These are phyloP conservation scores for Lyophyllum atratum DNA, from an alignment of 768 basidiomycete species.

Conservation along the genomic window DNA sequence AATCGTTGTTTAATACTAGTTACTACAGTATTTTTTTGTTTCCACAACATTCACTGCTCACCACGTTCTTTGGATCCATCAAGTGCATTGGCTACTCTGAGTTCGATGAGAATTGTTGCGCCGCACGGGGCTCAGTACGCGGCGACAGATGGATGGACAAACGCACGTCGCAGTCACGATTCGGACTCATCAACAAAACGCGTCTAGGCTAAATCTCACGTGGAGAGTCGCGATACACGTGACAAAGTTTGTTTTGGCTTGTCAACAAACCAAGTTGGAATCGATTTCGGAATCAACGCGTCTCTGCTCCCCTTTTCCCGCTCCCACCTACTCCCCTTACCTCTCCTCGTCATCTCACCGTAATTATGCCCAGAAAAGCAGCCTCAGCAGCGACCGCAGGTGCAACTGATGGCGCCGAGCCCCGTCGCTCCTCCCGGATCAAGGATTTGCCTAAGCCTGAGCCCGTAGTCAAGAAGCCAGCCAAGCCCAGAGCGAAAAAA, in stretches of 20 bases:
- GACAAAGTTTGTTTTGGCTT: slow-evolving; percentile 20
- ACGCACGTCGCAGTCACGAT: too few species aligned
- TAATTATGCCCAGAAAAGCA: slow-evolving; percentile 72
- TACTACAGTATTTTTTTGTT: too few species aligned
- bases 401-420: slow-evolving; percentile 43
- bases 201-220: slow-evolving; percentile 15
- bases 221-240: slow-evolving; percentile 25
- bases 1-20: too few species aligned
- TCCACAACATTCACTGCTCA: too few species aligned
- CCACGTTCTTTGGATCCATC: too few species aligned
- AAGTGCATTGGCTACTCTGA: too few species aligned
- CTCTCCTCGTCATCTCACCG: slow-evolving; percentile 5
- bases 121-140: not conserved
- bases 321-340: slow-evolving; percentile 14
- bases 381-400: slow-evolving; percentile 44
- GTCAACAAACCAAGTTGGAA: slow-evolving; percentile 25
- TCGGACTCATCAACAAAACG: slow-evolving; percentile 3
- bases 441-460: slow-evolving; percentile 68
- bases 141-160: too few species aligned
- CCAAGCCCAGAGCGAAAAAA: slow-evolving; percentile 65
- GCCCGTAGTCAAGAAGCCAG: slow-evolving; percentile 55
- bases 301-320: slow-evolving; percentile 19
- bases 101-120: too few species aligned
- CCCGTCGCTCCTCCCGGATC: slow-evolving; percentile 76
- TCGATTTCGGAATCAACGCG: slow-evolving; percentile 25